phyloP scores from a whole-genome alignment of 768 basidiomycete species.

The Tulasnella sp. region DNA sequence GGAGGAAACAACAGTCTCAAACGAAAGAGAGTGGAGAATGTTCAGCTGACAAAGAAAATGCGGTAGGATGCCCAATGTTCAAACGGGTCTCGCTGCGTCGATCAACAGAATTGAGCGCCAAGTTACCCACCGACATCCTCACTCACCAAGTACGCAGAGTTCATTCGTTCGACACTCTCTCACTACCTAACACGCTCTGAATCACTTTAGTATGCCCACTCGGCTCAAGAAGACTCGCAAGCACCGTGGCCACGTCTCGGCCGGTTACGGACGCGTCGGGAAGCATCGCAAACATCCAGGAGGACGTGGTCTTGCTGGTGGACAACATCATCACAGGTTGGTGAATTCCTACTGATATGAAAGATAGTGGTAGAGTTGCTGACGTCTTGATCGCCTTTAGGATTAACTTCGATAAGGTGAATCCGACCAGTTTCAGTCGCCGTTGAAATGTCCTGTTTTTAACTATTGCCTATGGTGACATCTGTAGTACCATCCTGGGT shows the following conservation, averaged over 20 bases:
- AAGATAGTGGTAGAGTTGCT: neutral
- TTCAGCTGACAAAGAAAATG: no score
- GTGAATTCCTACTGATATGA: conserved; percentile 25
- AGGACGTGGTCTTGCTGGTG: conserved; percentile 99
- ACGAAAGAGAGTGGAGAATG: neutral
- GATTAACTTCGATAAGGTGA: conserved; percentile 84
- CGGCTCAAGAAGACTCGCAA: conserved; percentile 96
- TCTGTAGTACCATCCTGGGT: conserved; percentile 71
- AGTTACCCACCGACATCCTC: no score
- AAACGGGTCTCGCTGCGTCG: neutral
- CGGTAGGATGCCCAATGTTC: neutral
- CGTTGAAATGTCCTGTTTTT: neutral
- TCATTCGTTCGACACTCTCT: no score
- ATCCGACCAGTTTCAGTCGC: conserved; percentile 4
- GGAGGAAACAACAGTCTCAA: no score
- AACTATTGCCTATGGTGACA: neutral
- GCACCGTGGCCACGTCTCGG: conserved; percentile 98
- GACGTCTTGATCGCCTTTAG: conserved; percentile 31
- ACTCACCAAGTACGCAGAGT: no score
- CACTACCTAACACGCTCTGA: no score
- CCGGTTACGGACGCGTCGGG: conserved; percentile 99
- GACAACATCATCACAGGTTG: conserved; percentile 96
- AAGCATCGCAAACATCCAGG: conserved; percentile 99
- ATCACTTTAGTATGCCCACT: conserved; percentile 63
- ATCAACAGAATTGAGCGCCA: neutral